Percentiles rank a stretch among this genome's conserved stretches.
Evolutionary conservation across 768 basidiomycete genomes (phyloP).

Genomic region (Lactarius indigo): DNA sequence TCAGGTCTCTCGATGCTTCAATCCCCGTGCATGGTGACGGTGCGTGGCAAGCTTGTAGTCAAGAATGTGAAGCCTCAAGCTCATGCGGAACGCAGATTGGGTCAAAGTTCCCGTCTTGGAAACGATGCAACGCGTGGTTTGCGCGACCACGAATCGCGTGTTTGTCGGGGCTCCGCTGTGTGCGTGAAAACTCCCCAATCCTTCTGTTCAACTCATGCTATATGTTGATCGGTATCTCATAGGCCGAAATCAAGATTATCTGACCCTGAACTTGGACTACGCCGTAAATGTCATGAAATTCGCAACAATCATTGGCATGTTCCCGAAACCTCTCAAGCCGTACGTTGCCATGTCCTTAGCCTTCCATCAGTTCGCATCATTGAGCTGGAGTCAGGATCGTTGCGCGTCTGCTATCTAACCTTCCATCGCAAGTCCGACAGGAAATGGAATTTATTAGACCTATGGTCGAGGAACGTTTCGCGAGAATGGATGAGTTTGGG

Average conservation of each 20-base stretch:
- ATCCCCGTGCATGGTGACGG: neutral
- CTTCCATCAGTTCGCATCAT: neutral
- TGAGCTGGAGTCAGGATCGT: neutral
- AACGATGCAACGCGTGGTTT: neutral
- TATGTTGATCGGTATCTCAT: neutral
- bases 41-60: neutral
- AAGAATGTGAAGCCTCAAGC: neutral
- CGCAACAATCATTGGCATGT: neutral
- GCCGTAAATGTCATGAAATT: neutral
- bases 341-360: neutral
- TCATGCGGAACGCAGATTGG: neutral
- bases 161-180: neutral
- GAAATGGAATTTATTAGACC: constrained; percentile 4
- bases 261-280: neutral
- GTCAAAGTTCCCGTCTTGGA: neutral
- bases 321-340: neutral
- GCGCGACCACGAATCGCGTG: neutral
- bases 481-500: neutral
- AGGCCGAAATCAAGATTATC: neutral
- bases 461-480: constrained; percentile 4
- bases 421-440: neutral
- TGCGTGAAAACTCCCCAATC: neutral
- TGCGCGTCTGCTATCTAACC: neutral
- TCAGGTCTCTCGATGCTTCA: neutral
- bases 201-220: neutral